These are phyloP conservation scores for Meripilus lineatus DNA, from an alignment of 1,284 basidiomycete species.

Conservation along the genomic window DNA sequence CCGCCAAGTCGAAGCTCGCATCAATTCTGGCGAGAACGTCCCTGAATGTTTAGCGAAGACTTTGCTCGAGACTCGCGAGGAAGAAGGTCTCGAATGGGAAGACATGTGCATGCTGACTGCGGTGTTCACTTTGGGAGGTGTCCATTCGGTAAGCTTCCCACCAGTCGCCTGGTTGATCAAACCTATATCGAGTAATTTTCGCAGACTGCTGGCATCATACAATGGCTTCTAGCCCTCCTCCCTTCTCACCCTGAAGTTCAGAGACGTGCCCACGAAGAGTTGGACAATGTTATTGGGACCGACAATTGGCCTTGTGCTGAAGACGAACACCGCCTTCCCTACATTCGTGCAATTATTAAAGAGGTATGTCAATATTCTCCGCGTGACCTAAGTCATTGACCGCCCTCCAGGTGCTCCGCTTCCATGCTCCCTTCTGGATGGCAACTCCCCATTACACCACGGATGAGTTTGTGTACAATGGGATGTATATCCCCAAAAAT, in stretches of 20 bases:
- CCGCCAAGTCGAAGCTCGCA: constrained; percentile 26
- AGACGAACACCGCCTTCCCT: constrained; percentile 25
- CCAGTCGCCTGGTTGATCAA: not conserved
- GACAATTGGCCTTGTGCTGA: constrained; percentile 20
- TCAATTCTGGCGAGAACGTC: constrained; percentile 30
- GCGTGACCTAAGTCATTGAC: not conserved
- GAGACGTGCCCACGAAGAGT: constrained; percentile 23
- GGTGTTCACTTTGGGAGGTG: constrained; percentile 36
- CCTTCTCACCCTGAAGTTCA: constrained; percentile 26
- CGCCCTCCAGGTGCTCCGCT: not conserved
- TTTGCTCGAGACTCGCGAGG: constrained; percentile 22
- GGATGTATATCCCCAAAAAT: constrained; percentile 6
- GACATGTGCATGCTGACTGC: constrained; percentile 34
- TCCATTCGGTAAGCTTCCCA: constrained; percentile 29
- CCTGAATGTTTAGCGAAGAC: constrained; percentile 35
- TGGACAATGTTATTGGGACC: constrained; percentile 27
- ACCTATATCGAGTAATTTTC: too few relatives aligned
- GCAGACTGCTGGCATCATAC: constrained; percentile 27
- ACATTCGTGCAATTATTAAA: constrained; percentile 25
- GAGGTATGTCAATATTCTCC: constrained; percentile 11
- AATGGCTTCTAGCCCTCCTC: constrained; percentile 30
- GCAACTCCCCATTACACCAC: constrained; percentile 7
- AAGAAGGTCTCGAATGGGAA: constrained; percentile 30
- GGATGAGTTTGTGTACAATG: too few relatives aligned
- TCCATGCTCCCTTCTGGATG: constrained; percentile 9